Base-by-base conservation (phyloP, 805 yeast genomes). In the Candida succiphila region DNA sequence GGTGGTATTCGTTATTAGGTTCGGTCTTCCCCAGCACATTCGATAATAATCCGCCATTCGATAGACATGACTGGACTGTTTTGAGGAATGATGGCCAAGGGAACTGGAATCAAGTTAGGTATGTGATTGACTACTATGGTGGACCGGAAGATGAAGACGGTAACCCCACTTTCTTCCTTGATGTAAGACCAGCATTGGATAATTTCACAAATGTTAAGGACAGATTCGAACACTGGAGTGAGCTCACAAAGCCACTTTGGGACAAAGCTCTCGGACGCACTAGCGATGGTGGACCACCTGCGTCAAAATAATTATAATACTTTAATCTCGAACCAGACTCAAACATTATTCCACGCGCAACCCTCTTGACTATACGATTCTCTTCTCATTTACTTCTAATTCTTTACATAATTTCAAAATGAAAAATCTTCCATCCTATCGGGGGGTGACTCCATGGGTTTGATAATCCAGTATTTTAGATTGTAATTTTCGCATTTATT, bases 41-140 rank as follows among this genome's bases (percentile, higher is more conserved):
- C 60, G 78, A 75, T 39, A 60, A 78, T 1, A 80, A 80, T 41
- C 85, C 94, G 4, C 99, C 99, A 6, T 92, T 92, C 50, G 99
- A 92, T 57, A 76, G 99, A 55, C 99, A 92, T 49, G 99, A 92
- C 60, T 92, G 99, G 99, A 82, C 94, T 3, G 95, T 92, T 5
- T 65, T 89, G 44, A 70, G 98, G 48, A 65, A 74, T 10, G 58
- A 56, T 32, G 74, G 73, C 3, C 29, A 50, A 14, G 54, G 65
- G 14, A 66, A 62, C 15, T 82, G 88, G 83, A 62, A 67, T 33
- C 62, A 77, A 45, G 87, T 92, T 16, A 70, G 98, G 41, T 92
- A 92, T 48, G 94, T 92, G 21, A 87, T 92, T 48, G 99, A 92
- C 55, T 92, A 89, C 56, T 92, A 92, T 54, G 96, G 95, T 3